Base-by-base conservation (phyloP, 1,284 basidiomycete genomes). In the Fomes fomentarius region DNA sequence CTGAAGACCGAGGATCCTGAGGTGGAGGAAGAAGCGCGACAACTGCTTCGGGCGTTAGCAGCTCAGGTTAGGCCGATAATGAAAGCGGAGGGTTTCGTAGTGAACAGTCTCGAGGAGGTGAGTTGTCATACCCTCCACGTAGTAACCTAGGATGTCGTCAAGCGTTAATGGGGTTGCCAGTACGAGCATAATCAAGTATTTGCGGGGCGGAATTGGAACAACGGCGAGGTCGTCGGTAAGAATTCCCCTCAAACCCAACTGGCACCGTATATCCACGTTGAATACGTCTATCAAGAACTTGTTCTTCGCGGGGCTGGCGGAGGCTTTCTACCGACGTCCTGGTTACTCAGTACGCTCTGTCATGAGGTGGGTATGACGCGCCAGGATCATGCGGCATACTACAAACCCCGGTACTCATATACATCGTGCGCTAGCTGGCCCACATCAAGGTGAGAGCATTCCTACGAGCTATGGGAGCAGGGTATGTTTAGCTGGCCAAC, bases 91-190 rank as follows among this genome's bases (percentile, higher is more conserved):
- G 89, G 89, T 0, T 87, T 91, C 62, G 70, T 65, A 1, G 80
- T 92, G 17, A 93, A 92, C 63, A 89, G 85, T 57, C 74, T 93
- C 21, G 90, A 92, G 73, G 90, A 92, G 82, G 90, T 88, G 63
- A 41, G 75, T n/a, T n/a, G n/a, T n/a, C n/a, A n/a, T n/a, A n/a
- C n/a, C n/a, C n/a, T n/a, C n/a, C n/a, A n/a, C n/a, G n/a, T n/a
- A n/a, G n/a, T n/a, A n/a, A n/a, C n/a, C n/a, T n/a, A n/a, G n/a
- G n/a, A n/a, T n/a, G n/a, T n/a, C n/a, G n/a, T n/a, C n/a, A n/a
- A n/a, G n/a, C n/a, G n/a, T n/a, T n/a, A n/a, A n/a, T n/a, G n/a
- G n/a, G n/a, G n/a, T n/a, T n/a, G n/a, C n/a, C 57, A 89, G 87
- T 91, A 89, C 63, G 83, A 91, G 66, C 79, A 82, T 64, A 93